Evolutionary conservation across 139 green algal species (phyloP).

Genomic region (Mesostigma viride): DNA sequence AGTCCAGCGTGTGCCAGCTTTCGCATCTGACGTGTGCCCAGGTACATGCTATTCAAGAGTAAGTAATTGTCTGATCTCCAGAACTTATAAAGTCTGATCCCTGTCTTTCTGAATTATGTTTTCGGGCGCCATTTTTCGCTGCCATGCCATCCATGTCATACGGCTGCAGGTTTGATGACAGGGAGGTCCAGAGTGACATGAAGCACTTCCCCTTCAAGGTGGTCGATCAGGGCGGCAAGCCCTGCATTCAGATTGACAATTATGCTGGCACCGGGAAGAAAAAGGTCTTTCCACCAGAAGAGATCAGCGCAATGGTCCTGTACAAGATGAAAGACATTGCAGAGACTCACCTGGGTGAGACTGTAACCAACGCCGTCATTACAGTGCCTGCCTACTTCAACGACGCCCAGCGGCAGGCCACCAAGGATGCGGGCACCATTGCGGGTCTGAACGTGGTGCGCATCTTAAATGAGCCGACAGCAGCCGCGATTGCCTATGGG

Average conservation of each 20-base stretch:
- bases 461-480: slow-evolving; percentile 32
- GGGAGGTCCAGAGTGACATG: slow-evolving; percentile 88
- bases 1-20: too few relatives aligned
- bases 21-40: too few relatives aligned
- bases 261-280: slow-evolving; percentile 26
- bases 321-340: slow-evolving; percentile 87
- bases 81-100: not conserved
- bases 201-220: slow-evolving; percentile 95
- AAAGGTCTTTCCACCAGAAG: slow-evolving; percentile 80
- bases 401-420: slow-evolving; percentile 86
- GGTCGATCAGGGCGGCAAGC: slow-evolving; percentile 83
- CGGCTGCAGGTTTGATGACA: slow-evolving; percentile 62
- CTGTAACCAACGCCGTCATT: slow-evolving; percentile 72
- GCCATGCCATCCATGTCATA: too few relatives aligned
- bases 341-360: slow-evolving; percentile 72
- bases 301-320: slow-evolving; percentile 97
- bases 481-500: slow-evolving; percentile 22
- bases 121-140: not conserved
- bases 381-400: slow-evolving; percentile 98
- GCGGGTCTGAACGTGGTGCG: slow-evolving; percentile 26
- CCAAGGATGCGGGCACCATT: slow-evolving; percentile 56
- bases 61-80: not conserved
- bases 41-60: not conserved
- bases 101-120: not conserved
- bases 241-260: slow-evolving; percentile 63